These are phyloP conservation scores for grape (Vitis vinifera) DNA, from an alignment of 164 flowering plant species.

Conservation along the genomic window ASM3070453v1 NC_081822.1:4064501-4065000, in stretches of 20 bases:
- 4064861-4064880: conserved; percentile 66
- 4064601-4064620: conserved; percentile 40
- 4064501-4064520: conserved; percentile 91
- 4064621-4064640: conserved; percentile 80
- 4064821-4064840: conserved; percentile 98
- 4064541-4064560: not conserved
- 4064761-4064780: conserved; percentile 96
- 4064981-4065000: not conserved
- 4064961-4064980: conserved; percentile 72
- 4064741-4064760: conserved; percentile 11
- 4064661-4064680: conserved; percentile 56
- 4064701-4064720: not conserved
- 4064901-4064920: conserved; percentile 75
- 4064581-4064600: not conserved
- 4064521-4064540: conserved; percentile 35
- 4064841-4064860: conserved; percentile 83
- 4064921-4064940: conserved; percentile 95
- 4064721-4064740: not conserved
- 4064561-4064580: not conserved
- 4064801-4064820: conserved; percentile 98
- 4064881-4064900: conserved; percentile 41
- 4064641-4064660: conserved; percentile 57
- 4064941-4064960: conserved; percentile 85
- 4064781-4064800: conserved; percentile 87
- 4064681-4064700: not conserved